Conservation (phyloP, 306 rosid genomes). For the apple (Malus domestica) region ASM211411v1 NC_041797.1:34788501-34789000, state of each 20-base stretch:
- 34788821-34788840: slow-evolving; percentile 10
- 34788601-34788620: background rate
- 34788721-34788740: background rate
- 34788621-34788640: slow-evolving; percentile 8
- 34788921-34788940: no score
- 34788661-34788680: background rate
- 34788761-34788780: background rate
- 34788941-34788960: no score
- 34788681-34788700: slow-evolving; percentile 10
- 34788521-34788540: slow-evolving; percentile 3
- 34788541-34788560: slow-evolving; percentile 1
- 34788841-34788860: slow-evolving; percentile 26
- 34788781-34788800: background rate
- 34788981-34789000: no score
- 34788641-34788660: background rate
- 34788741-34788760: slow-evolving; percentile 8
- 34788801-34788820: background rate
- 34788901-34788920: no score
- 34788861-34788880: no score
- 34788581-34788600: background rate
- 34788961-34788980: no score
- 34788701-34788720: slow-evolving; percentile 23
- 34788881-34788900: no score
- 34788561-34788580: background rate
- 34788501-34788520: fast-evolving